Base-by-base conservation (phyloP, 306 rosid genomes). In the Malus fusca region DNA sequence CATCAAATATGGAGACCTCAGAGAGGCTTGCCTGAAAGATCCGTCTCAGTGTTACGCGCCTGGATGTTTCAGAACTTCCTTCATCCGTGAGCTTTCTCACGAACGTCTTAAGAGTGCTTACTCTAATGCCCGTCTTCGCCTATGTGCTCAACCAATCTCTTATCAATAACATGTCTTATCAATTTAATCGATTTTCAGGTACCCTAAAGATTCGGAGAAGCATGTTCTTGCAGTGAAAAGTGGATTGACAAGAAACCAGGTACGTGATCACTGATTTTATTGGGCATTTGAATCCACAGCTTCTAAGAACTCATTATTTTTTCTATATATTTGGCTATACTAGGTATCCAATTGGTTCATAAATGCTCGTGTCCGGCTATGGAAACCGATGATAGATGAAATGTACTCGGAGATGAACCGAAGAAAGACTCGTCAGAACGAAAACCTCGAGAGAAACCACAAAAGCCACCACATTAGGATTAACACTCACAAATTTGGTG, bases 11-110 rank as follows among this genome's bases (percentile, higher is more conserved):
- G 97, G 98, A 88, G 97, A 66, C 98, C 98, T 6, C 98, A 94
- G 77, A 89, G 98, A 81, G 98, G 98, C 70, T 88, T 94, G 88
- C 98, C 98, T 0, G 98, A 94, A 76, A 88, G 88, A 86, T 94
- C 98, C 14, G 97, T 94, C 68, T 91, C 98, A 0, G 98, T 91
- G 75, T 81, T 94, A 31, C 81, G 97, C 4, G 88, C 89, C 11
- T 95, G 97, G 99, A 92, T 95, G 97, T 95, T 92, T 88, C 97
- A 90, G 73, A 95, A 95, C 83, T 95, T 95, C 80, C 97, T 95
- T 76, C 97, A 92, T 84, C 99, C 99, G 97, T 95, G 76, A 86
- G 96, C 76, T 75, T 25, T 64, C 73, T 74, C 17, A 9, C 23
- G 67, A 11, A 2, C 21, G 17, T 73, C 35, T 13, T 40, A 14